phyloP scores from a whole-genome alignment of 441 rosid species.

The Adansonia madagascariensis region DNA sequence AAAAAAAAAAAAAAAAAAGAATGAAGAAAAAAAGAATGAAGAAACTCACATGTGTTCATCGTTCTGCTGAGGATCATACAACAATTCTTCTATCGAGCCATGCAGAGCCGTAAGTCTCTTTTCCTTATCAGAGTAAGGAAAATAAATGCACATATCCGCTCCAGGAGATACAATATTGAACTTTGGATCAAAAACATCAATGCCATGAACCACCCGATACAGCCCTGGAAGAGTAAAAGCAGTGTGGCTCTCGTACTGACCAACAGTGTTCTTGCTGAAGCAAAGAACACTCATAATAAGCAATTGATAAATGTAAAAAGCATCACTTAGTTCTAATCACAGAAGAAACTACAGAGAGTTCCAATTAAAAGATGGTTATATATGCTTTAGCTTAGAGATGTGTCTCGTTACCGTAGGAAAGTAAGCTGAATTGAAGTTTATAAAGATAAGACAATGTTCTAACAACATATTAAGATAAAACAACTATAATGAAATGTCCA shows the following conservation, averaged over 20 bases:
- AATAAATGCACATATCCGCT: slow-evolving; percentile 87
- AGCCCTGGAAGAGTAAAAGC: slow-evolving; percentile 95
- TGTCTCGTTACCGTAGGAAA: neutral
- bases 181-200: slow-evolving; percentile 93
- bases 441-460: neutral
- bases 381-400: neutral
- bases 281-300: slow-evolving; percentile 7
- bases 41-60: slow-evolving; percentile 72
- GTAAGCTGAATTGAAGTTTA: neutral
- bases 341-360: slow-evolving; percentile 20
- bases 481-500: neutral
- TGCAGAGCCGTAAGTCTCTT: slow-evolving; percentile 81
- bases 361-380: slow-evolving; percentile 4
- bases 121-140: slow-evolving; percentile 61
- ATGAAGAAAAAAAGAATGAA: slow-evolving; percentile 9
- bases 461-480: neutral
- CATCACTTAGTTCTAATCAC: neutral
- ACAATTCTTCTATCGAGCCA: slow-evolving; percentile 75
- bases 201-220: slow-evolving; percentile 86
- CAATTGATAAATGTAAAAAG: slow-evolving; percentile 21
- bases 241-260: slow-evolving; percentile 91
- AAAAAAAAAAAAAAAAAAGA: too few species aligned
- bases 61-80: slow-evolving; percentile 72
- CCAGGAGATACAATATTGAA: slow-evolving; percentile 97
- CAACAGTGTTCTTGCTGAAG: slow-evolving; percentile 86